Evolutionary conservation across 2,329 filamentous ascomycete genomes (phyloP), one percentile per base, ranked within the genome.

Genomic region (Penicillium sp.): DNA sequence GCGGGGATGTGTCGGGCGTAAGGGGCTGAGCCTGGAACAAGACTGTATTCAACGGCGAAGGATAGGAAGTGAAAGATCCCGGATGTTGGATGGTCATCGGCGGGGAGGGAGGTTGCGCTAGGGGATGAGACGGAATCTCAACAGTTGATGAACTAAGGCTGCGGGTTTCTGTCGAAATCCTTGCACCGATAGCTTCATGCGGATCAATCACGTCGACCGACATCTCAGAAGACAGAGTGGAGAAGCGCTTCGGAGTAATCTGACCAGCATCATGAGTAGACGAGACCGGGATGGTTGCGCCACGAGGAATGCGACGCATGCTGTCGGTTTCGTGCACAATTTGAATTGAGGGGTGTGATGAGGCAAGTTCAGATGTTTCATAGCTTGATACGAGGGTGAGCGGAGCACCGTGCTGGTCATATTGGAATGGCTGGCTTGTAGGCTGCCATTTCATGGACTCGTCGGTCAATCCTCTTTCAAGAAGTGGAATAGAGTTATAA

Each of bases 401-500:
- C 34, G 68, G 64, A 15, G 63, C 38, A 11, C 54, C 68, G 46
- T 71, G 64, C 13, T 59, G 34, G 29, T 65, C 62, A 10, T 58
- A 53, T 31, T 60, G 54, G n/a, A 65, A 62, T 49, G 54, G 50
- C 8, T 59, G 60, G 29, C 44, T 62, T 6, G 58, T 41, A 23
- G 69, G 69, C 7, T 76, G 77, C n/a, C 76, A 78, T 59, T 77
- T 79, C 78, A 81, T 81, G 2, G 78, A 79, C 16, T 81, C 76
- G 48, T 81, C 72, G 33, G 69, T 72, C 46, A 78, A 60, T 7
- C 83, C 89, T 49, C 89, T 84, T 59, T 93, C 88, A 13, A 95
- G 81, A 8, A 94, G 80, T 4, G 91, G 90, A 34, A 87, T 86
- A 0, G 90, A 92, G 39, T 84, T 87, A 69, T 91, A 92, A 0